A percentile compares a stretch with the other conserved stretches of the same genome.
Conservation (phyloP, 2,329 filamentous ascomycete genomes). For the Metarhizium brunneum region DNA sequence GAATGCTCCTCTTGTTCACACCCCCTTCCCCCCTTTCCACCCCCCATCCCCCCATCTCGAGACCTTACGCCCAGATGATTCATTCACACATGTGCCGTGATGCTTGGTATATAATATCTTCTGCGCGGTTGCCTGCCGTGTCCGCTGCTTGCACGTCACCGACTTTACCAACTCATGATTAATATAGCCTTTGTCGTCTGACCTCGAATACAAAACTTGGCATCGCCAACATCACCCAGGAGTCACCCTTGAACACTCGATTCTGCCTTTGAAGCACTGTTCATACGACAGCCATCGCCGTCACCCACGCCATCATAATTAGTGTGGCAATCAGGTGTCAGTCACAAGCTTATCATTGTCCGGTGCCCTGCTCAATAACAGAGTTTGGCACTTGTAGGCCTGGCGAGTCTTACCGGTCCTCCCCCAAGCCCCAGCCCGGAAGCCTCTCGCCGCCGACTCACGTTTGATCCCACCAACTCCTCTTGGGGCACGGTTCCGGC, state of each 20-base stretch:
- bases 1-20: neutral
- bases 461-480: neutral
- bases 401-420: neutral
- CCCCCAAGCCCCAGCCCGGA: neutral
- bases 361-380: neutral
- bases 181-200: neutral
- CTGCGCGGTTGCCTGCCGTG: slow-evolving; percentile 3
- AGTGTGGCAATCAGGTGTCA: neutral
- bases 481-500: slow-evolving; percentile 1
- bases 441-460: neutral
- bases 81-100: slow-evolving; percentile 15
- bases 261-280: neutral
- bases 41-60: neutral
- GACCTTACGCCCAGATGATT: slow-evolving; percentile 9
- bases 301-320: neutral
- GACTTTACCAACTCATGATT: neutral
- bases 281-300: neutral
- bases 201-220: neutral
- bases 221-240: neutral
- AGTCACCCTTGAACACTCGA: neutral
- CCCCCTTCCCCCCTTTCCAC: neutral
- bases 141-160: neutral
- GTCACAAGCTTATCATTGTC: neutral
- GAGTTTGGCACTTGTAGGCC: neutral
- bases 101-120: slow-evolving; percentile 11